Evolutionary conservation across 2,329 filamentous ascomycete genomes (phyloP), one percentile per base, ranked within the genome.

Genomic region (Scedosporium apiospermum): DNA sequence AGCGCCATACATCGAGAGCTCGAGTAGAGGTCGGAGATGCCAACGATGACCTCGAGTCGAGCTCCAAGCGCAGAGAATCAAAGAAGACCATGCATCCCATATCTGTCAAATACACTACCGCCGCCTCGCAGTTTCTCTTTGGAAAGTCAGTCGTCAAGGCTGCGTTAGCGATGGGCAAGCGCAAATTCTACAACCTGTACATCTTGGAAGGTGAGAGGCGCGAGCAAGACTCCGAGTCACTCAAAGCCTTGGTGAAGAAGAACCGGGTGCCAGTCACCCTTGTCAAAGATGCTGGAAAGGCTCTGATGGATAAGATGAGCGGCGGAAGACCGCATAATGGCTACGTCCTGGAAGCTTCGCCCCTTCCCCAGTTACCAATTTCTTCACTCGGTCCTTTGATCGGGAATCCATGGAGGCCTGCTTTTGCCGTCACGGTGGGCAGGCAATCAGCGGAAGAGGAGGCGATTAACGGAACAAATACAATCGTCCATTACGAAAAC

Each of bases 101-200:
- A 69, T 74, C 69, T 1, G 66, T 77, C 64, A 73, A 75, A 58
- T 85, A 93, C 71, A 91, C 90, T 0, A 96, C 91, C 0, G 89
- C 93, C 0, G 90, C 91, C 4, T 96, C 93, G 0, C 89, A 96
- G 65, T 98, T 97, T 68, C 79, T 99, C 2, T 98, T 96, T 71
- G 95, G 95, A 5, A 84, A 83, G 55, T 90, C 89, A 2, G 86
- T 90, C 1, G 91, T 98, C 23, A 82, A 89, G 65, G 89, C 93
- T 21, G 93, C 92, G 0, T 77, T 99, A 21, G 85, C 82, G 66
- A 72, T 76, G 57, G 79, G 79, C 10, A 81, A 85, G 41, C 86
- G 95, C 63, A 86, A 90, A 69, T 75, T 96, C 2, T 96, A 97
- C 77, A 89, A 87, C 62, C 81, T 99, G 3, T 96, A 98, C 72